These are phyloP conservation scores for Candida suzukii DNA, from an alignment of 805 yeast genomes.

Conservation along the genomic window DNA sequence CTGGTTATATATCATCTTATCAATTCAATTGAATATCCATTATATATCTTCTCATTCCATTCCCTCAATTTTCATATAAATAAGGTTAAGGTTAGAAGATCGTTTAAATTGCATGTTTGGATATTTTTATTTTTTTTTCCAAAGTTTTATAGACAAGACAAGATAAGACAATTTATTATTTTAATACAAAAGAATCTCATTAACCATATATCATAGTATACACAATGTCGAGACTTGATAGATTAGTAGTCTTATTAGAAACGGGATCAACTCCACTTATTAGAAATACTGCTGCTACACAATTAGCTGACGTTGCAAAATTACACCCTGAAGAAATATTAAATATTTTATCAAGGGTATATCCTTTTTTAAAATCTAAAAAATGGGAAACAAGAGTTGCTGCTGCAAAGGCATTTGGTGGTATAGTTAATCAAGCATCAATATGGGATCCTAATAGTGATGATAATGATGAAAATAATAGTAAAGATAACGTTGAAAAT, in stretches of 20 bases:
- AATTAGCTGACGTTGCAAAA: conserved; percentile 86
- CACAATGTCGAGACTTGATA: conserved; percentile 27
- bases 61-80: too few relatives aligned
- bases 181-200: too few relatives aligned
- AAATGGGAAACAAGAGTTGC: conserved; percentile 97
- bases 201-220: too few relatives aligned
- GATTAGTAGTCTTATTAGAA: conserved; percentile 49
- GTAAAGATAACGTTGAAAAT: conserved; percentile 12
- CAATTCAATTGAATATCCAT: too few relatives aligned
- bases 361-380: conserved; percentile 74
- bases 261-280: conserved; percentile 94
- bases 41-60: too few relatives aligned
- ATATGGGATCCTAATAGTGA: conserved; percentile 74
- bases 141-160: too few relatives aligned
- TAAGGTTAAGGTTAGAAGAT: too few relatives aligned
- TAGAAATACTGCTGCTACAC: conserved; percentile 95
- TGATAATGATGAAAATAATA: conserved; percentile 8
- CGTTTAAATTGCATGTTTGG: too few relatives aligned
- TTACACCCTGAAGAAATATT: conserved; percentile 91
- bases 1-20: too few relatives aligned
- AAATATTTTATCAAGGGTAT: conserved; percentile 77
- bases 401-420: conserved; percentile 93
- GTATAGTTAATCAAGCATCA: conserved; percentile 72
- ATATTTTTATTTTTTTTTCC: too few relatives aligned
- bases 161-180: too few relatives aligned